Percentiles rank a stretch among this genome's conserved stretches.
Evolutionary conservation across 345 rosid genomes (phyloP).

Genomic region (Hirschfeldia incana): DNA sequence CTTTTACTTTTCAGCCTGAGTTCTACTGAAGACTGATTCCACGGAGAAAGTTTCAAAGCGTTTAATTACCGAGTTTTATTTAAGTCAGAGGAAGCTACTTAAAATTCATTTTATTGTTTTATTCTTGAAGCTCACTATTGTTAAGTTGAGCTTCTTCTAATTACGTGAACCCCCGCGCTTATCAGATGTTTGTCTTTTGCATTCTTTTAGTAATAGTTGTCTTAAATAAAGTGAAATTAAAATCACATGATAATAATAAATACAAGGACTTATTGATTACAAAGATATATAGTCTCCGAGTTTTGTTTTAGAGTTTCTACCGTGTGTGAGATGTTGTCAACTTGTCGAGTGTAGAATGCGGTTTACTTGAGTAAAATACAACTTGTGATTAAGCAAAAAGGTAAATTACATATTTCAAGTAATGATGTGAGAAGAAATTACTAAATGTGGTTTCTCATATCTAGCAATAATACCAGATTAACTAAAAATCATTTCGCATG

Average conservation of each 20-base stretch:
- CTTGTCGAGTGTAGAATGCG: background rate
- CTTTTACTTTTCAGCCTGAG: slow-evolving; percentile 21
- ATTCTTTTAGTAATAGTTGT: background rate
- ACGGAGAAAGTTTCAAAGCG: slow-evolving; percentile 21
- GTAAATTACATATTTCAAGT: background rate
- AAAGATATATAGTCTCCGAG: background rate
- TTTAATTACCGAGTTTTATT: background rate
- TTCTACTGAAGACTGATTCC: slow-evolving; percentile 7
- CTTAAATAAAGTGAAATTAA: background rate
- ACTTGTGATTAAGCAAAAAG: background rate
- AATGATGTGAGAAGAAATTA: background rate
- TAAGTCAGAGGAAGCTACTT: background rate
- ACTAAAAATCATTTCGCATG: too few relatives aligned
- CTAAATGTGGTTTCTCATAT: background rate
- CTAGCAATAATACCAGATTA: too few relatives aligned
- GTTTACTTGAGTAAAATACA: background rate
- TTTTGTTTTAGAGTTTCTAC: background rate
- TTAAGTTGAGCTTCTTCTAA: background rate
- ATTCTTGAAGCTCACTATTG: slow-evolving; percentile 18
- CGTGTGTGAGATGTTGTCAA: background rate
- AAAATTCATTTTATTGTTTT: slow-evolving; percentile 19
- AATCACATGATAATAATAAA: background rate
- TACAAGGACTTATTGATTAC: background rate
- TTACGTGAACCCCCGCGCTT: background rate
- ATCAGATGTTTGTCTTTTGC: background rate